phyloP scores from a whole-genome alignment of 1,284 basidiomycete genomes.

The Tausonia pullulans region DNA sequence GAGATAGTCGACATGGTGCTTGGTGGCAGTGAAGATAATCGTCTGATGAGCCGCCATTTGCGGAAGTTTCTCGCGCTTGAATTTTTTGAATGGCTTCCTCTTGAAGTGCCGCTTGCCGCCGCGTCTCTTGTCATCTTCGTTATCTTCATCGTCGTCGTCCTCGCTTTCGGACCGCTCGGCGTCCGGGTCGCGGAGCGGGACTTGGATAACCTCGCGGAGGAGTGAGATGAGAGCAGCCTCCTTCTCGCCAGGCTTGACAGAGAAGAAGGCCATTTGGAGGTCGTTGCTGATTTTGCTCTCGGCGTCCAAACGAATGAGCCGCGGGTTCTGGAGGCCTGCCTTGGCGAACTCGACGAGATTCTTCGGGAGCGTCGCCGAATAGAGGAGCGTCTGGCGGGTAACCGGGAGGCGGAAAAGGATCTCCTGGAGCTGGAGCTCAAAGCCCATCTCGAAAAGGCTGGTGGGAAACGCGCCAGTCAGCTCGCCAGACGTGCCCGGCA shows the following conservation, averaged over 20 bases:
- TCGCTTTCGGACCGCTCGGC: slow-evolving; percentile 23
- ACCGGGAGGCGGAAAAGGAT: slow-evolving; percentile 78
- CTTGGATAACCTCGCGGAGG: slow-evolving; percentile 73
- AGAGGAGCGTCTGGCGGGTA: slow-evolving; percentile 80
- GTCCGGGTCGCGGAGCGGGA: slow-evolving; percentile 47
- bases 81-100: slow-evolving; percentile 20
- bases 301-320: slow-evolving; percentile 85
- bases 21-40: slow-evolving; percentile 93
- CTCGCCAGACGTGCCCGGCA: not conserved
- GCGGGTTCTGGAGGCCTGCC: slow-evolving; percentile 86
- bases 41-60: slow-evolving; percentile 72
- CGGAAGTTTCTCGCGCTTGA: slow-evolving; percentile 31
- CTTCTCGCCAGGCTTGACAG: slow-evolving; percentile 85
- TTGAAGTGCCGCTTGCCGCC: slow-evolving; percentile 35
- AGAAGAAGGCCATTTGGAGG: slow-evolving; percentile 87
- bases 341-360: slow-evolving; percentile 95
- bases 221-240: slow-evolving; percentile 80
- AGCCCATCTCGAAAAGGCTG: slow-evolving; percentile 93
- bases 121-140: slow-evolving; percentile 23
- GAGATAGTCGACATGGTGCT: slow-evolving; percentile 97
- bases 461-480: not conserved
- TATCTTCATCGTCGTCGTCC: slow-evolving; percentile 29
- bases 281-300: slow-evolving; percentile 94
- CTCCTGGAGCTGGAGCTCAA: slow-evolving; percentile 82
- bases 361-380: slow-evolving; percentile 93